Base-by-base conservation (phyloP, 2,329 filamentous ascomycete genomes). In the Curvularia sp. region DNA sequence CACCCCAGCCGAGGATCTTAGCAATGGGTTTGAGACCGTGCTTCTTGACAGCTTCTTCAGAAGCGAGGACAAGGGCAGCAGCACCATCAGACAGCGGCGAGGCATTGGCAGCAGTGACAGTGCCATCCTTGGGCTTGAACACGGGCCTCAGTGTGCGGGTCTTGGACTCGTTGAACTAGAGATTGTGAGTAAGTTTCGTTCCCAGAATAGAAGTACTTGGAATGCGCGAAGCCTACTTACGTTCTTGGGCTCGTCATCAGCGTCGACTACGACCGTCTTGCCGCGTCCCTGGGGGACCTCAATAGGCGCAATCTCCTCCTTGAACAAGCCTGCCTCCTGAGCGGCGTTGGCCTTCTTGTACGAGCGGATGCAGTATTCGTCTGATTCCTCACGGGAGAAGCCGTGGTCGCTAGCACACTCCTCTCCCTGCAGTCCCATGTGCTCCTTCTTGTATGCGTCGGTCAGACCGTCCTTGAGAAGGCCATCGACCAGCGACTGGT, bases 1-100 rank as follows among this genome's bases (percentile, higher is more conserved):
- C 95, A 70, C 89, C 95, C 95, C 95, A 99, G 72, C 95, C 95
- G 62, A 95, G 89, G 74, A 99, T 98, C 86, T 96, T 97, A 75
- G 92, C 95, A 64, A 99, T 85, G 57, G 95, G 95, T 80, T 91
- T 97, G 66, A 98, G 84, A 73, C 88, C 88, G 67, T 97, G 89
- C 81, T 95, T 89, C 84, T 97, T 93, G 73, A 99, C 84, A 81
- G 96, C 96, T 60, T 89, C 89, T 83, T 97, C 94, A 42, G 93
- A 97, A 70, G 96, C 92, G 65, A 99, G 89, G 60, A 99, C 91
- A 60, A 98, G 83, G 59, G 95, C 95, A 22, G 93, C 90, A 53
- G 93, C 94, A 67, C 95, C 95, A 77, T 99, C 95, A 76, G 96
- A 97, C 73, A 99, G 87, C 52, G 95, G 95, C 1, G 95, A 96